Percentiles rank a stretch among this genome's conserved stretches.
phyloP scores from a whole-genome alignment of 2,329 filamentous ascomycete species.

The Delphinella strobiligena region DNA sequence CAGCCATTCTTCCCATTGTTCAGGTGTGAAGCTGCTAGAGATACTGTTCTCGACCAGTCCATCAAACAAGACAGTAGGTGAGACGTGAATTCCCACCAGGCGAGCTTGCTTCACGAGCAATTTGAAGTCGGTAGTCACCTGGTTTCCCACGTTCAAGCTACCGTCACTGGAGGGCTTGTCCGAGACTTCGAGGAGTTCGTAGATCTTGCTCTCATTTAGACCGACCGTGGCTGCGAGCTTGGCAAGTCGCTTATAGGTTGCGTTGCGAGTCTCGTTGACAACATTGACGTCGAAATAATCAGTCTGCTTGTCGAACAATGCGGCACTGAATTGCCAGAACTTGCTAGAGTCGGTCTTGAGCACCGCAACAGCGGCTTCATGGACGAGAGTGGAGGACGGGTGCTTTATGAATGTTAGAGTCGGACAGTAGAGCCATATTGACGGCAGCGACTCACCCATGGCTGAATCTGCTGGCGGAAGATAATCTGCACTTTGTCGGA shows the following conservation, averaged over 20 bases:
- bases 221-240: conserved; percentile 59
- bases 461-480: conserved; percentile 85
- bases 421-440: no score
- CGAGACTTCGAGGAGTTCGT: conserved; percentile 54
- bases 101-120: conserved; percentile 55
- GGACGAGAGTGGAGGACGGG: conserved; percentile 56
- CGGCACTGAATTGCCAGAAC: conserved; percentile 70
- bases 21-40: conserved; percentile 62
- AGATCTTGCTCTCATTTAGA: conserved; percentile 58
- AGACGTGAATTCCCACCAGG: conserved; percentile 74
- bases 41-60: conserved; percentile 71
- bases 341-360: conserved; percentile 54
- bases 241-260: conserved; percentile 69
- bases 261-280: conserved; percentile 72
- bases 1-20: conserved; percentile 82
- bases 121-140: conserved; percentile 76
- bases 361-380: conserved; percentile 78
- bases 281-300: conserved; percentile 77
- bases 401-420: no score
- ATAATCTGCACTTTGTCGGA: conserved; percentile 56
- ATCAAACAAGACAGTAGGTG: conserved; percentile 80
- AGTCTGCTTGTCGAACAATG: conserved; percentile 56
- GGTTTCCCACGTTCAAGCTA: conserved; percentile 65
- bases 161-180: conserved; percentile 57
- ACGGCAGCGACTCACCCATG: no score